phyloP scores from a whole-genome alignment of 306 rosid genomes.

The Citrullus amarus region DNA sequence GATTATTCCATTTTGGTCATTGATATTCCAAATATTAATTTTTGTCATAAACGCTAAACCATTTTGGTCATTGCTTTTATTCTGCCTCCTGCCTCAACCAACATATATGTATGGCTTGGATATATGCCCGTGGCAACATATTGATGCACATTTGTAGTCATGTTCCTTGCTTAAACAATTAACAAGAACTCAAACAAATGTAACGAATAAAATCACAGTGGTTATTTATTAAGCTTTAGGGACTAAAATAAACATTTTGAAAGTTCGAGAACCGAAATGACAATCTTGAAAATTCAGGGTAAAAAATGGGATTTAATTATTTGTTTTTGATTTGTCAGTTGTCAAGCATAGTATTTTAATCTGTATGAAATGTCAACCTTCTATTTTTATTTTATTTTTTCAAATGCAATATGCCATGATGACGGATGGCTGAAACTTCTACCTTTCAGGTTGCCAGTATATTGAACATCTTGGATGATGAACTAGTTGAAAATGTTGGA shows the following conservation, averaged over 20 bases:
- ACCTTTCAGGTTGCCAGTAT: slow-evolving; percentile 72
- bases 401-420: not conserved
- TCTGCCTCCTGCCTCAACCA: not conserved
- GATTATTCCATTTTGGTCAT: not conserved
- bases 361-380: not conserved
- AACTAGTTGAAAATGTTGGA: slow-evolving; percentile 64
- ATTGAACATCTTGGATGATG: slow-evolving; percentile 74
- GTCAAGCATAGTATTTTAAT: not conserved
- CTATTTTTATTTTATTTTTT: not conserved
- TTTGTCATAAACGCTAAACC: not conserved
- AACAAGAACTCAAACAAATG: not conserved
- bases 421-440: slow-evolving; percentile 6
- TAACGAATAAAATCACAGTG: not conserved
- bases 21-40: not conserved
- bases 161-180: not conserved
- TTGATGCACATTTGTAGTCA: not conserved
- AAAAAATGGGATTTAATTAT: no score
- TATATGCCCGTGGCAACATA: not conserved
- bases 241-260: no score
- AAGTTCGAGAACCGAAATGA: no score
- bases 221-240: not conserved
- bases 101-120: not conserved
- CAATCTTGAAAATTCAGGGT: no score
- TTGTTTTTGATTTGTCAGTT: not conserved
- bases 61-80: not conserved